Evolutionary conservation across 148 eudicot genomes (phyloP).

Genomic region (Chenopodium formosanum): DNA sequence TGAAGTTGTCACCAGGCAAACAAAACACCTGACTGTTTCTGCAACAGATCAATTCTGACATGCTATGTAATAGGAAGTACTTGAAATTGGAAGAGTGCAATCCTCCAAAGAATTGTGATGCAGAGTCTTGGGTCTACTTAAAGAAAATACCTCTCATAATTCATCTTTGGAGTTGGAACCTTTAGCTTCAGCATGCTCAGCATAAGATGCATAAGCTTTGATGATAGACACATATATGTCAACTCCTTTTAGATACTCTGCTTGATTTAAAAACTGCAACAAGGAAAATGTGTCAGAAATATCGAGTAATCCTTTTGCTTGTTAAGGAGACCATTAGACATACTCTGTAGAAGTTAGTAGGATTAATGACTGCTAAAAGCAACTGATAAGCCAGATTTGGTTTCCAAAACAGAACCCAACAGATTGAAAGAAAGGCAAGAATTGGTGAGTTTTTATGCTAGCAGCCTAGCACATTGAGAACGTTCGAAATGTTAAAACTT

Average conservation of each 20-base stretch:
- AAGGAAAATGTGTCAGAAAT: background rate
- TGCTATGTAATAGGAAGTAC: background rate
- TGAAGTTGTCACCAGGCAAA: too few species aligned
- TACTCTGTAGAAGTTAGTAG: background rate
- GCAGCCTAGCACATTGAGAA: background rate
- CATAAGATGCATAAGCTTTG: conserved; percentile 67
- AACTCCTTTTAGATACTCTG: conserved; percentile 79
- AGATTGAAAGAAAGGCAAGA: background rate
- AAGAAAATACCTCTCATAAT: conserved; percentile 32
- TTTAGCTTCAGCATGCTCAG: conserved; percentile 29
- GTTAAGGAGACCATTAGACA: background rate
- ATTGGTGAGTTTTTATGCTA: background rate
- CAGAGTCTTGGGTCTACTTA: background rate
- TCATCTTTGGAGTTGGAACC: conserved; percentile 57
- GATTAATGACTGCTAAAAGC: background rate
- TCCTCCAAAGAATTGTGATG: background rate
- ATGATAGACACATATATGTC: conserved; percentile 69
- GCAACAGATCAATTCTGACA: background rate
- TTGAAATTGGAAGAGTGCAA: background rate
- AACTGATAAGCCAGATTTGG: background rate
- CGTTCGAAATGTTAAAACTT: background rate
- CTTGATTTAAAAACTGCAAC: conserved; percentile 69
- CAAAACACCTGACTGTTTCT: too few species aligned
- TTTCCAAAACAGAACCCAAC: background rate
- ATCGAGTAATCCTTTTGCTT: background rate